phyloP scores from a whole-genome alignment of 257 asterid genomes.

The Oldenlandia corymbosa region DNA sequence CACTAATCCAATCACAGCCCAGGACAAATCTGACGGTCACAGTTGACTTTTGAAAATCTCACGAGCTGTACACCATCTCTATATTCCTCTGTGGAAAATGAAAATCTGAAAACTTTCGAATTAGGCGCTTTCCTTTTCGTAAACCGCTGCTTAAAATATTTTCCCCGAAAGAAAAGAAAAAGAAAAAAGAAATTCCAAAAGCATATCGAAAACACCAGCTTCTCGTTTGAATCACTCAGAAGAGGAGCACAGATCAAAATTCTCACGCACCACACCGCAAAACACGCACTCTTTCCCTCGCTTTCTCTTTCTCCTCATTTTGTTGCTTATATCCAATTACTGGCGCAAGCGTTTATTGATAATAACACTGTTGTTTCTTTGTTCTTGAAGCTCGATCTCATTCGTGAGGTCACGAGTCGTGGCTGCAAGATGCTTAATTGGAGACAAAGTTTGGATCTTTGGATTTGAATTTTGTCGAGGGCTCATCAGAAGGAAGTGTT shows the following conservation, averaged over 20 bases:
- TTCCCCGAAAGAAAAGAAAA: background rate
- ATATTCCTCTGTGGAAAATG: constrained; percentile 1
- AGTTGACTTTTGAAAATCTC: background rate
- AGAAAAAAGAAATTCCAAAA: background rate
- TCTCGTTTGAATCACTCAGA: constrained; percentile 22
- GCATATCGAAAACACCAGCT: constrained; percentile 13
- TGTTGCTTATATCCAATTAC: constrained; percentile 17
- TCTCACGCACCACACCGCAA: constrained; percentile 14
- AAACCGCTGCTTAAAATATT: background rate
- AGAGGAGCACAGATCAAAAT: constrained; percentile 19
- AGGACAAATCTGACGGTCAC: background rate
- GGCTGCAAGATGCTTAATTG: constrained; percentile 8
- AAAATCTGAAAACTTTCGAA: constrained; percentile 3
- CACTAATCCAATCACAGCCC: background rate
- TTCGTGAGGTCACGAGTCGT: background rate
- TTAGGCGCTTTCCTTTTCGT: constrained; percentile 10
- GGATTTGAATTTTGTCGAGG: background rate
- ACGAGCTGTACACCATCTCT: background rate
- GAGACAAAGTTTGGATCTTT: constrained; percentile 10
- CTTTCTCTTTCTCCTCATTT: constrained; percentile 1
- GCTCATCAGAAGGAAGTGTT: background rate
- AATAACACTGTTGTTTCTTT: background rate
- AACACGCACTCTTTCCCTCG: constrained; percentile 16
- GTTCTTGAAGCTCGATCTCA: constrained; percentile 7
- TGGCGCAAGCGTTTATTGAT: background rate